Percentiles rank a stretch among this genome's conserved stretches.
phyloP scores from a whole-genome alignment of 2,329 filamentous ascomycete genomes.

The Neodidymelliopsis sp. region DNA sequence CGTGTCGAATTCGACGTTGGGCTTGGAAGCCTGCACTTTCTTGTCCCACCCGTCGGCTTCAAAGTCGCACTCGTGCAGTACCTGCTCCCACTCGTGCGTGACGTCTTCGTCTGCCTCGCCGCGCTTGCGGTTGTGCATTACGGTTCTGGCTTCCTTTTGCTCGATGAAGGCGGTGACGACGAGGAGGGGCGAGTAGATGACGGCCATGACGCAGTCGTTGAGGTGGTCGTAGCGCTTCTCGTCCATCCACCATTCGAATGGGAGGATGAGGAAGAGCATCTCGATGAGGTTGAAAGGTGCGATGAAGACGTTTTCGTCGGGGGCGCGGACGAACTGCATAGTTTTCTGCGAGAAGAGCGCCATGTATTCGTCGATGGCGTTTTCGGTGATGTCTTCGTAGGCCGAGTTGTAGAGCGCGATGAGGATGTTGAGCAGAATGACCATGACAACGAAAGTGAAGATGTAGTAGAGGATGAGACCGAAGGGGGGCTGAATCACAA shows the following conservation, averaged over 20 bases:
- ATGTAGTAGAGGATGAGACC: conserved; percentile 96
- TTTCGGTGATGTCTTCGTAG: conserved; percentile 91
- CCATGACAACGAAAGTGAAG: conserved; percentile 97
- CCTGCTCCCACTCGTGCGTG: conserved; percentile 92
- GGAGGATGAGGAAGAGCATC: conserved; percentile 77
- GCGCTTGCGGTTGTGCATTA: conserved; percentile 75
- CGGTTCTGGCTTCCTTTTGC: conserved; percentile 58
- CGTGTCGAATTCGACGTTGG: conserved; percentile 81
- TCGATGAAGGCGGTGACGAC: conserved; percentile 74
- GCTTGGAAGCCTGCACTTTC: conserved; percentile 75
- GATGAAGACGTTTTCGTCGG: conserved; percentile 98
- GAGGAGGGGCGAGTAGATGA: conserved; percentile 85
- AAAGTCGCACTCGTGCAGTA: conserved; percentile 75
- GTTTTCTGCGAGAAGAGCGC: conserved; percentile 93
- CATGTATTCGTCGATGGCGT: conserved; percentile 94
- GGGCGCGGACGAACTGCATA: conserved; percentile 94
- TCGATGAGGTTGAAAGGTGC: conserved; percentile 95
- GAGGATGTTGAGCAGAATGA: conserved; percentile 90
- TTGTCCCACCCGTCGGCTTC: conserved; percentile 86
- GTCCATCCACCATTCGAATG: conserved; percentile 96
- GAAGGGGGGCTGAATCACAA: conserved; percentile 70
- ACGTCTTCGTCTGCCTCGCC: conserved; percentile 91
- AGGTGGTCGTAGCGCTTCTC: conserved; percentile 75
- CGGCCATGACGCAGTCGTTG: conserved; percentile 87
- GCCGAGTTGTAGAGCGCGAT: conserved; percentile 97